These are phyloP conservation scores for Penicillium sp. DNA, from an alignment of 2,329 filamentous ascomycete species.

Conservation along the genomic window DNA sequence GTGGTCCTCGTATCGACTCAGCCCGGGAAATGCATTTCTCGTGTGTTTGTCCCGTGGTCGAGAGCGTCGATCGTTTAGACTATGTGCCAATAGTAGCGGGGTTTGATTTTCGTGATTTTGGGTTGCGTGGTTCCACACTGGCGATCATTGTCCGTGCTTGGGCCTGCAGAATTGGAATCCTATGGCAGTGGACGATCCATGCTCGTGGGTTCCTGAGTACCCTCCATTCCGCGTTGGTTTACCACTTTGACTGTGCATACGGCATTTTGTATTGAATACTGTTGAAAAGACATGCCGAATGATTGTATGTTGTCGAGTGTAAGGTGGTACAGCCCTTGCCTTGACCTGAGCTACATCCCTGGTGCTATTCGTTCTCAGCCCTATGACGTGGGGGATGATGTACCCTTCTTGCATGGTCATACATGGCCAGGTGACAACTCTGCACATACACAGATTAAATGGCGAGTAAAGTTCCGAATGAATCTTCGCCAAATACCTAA, in stretches of 20 bases:
- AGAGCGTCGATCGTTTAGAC: not conserved
- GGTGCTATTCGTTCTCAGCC: slow-evolving; percentile 14
- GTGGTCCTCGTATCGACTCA: no score
- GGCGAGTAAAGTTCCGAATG: not conserved
- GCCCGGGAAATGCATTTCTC: not conserved
- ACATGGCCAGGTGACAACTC: not conserved
- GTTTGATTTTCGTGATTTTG: not conserved
- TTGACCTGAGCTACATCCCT: not conserved
- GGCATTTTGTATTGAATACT: not conserved
- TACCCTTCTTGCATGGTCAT: not conserved
- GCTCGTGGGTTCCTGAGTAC: not conserved
- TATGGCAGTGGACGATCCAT: not conserved
- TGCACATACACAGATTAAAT: not conserved
- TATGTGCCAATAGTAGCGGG: not conserved
- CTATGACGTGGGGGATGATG: slow-evolving; percentile 18
- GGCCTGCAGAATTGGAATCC: not conserved
- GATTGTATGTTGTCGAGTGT: not conserved
- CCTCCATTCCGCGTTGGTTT: not conserved
- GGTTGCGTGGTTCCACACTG: slow-evolving; percentile 3
- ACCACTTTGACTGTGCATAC: no score
- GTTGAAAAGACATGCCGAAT: not conserved
- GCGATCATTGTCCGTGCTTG: slow-evolving; percentile 11
- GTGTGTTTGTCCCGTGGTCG: not conserved
- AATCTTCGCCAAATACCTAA: not conserved
- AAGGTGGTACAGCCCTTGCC: slow-evolving; percentile 6